These are phyloP conservation scores for Botrytis hyacinthi DNA, from an alignment of 2,329 filamentous ascomycete species.

Conservation along the genomic window DNA sequence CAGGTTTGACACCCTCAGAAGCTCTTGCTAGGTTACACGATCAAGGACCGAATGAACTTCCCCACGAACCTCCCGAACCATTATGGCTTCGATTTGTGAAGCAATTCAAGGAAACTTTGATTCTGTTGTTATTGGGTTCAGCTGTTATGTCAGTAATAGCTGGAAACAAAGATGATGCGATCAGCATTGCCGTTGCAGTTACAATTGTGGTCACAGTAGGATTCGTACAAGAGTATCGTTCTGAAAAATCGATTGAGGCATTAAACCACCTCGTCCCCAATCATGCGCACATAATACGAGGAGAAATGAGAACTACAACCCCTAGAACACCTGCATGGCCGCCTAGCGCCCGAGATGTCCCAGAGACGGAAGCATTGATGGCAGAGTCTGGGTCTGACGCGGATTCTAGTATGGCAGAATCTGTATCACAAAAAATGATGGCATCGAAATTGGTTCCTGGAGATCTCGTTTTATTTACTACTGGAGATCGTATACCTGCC, in stretches of 20 bases:
- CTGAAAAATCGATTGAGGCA: slow-evolving; percentile 95
- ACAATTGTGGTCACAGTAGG: slow-evolving; percentile 96
- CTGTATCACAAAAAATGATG: slow-evolving; percentile 78
- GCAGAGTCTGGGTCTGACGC: slow-evolving; percentile 38
- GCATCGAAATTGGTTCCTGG: slow-evolving; percentile 86
- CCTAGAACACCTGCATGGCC: slow-evolving; percentile 48
- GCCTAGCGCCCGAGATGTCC: slow-evolving; percentile 36
- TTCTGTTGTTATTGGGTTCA: slow-evolving; percentile 85
- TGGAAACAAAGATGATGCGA: slow-evolving; percentile 89
- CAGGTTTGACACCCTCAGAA: slow-evolving; percentile 78
- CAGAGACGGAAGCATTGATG: slow-evolving; percentile 32
- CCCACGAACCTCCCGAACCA: slow-evolving; percentile 89
- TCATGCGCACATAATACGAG: slow-evolving; percentile 87
- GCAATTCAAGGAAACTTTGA: slow-evolving; percentile 95
- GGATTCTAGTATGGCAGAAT: slow-evolving; percentile 58
- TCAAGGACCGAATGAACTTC: slow-evolving; percentile 90
- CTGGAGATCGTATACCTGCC: slow-evolving; percentile 92
- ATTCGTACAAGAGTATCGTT: slow-evolving; percentile 96
- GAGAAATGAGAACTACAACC: slow-evolving; percentile 30
- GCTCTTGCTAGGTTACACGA: slow-evolving; percentile 75
- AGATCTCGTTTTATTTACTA: slow-evolving; percentile 90
- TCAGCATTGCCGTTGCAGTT: slow-evolving; percentile 94
- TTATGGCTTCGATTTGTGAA: slow-evolving; percentile 93
- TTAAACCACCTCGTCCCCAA: slow-evolving; percentile 92
- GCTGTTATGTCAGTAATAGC: slow-evolving; percentile 85